Conservation (phyloP, 116 monocot species). For the Phalaenopsis hybrid region DNA sequence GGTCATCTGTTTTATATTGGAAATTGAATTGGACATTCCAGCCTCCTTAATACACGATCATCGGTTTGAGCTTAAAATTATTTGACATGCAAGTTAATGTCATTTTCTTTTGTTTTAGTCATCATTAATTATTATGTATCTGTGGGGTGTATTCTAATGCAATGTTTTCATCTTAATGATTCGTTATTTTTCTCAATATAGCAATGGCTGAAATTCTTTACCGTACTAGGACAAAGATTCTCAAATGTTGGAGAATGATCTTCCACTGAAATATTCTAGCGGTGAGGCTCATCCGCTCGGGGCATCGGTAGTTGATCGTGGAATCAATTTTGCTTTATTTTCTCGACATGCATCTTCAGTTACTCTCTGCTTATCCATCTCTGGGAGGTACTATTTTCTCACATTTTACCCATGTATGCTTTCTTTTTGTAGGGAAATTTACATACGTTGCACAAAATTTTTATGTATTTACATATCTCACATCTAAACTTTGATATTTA, state of each 20-base stretch:
- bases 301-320: slow-evolving; percentile 62
- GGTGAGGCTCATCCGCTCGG: slow-evolving; percentile 73
- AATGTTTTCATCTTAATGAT: background rate
- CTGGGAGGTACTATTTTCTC: slow-evolving; percentile 26
- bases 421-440: background rate
- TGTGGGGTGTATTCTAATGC: background rate
- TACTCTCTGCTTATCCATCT: slow-evolving; percentile 56
- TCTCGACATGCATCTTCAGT: slow-evolving; percentile 77
- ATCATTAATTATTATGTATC: background rate
- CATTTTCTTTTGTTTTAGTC: background rate
- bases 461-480: no score
- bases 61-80: background rate
- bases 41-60: background rate
- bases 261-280: slow-evolving; percentile 47
- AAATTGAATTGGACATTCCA: background rate
- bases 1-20: background rate
- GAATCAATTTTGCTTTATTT: slow-evolving; percentile 84
- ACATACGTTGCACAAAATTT: no score
- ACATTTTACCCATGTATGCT: background rate
- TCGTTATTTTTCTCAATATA: background rate
- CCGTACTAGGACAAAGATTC: slow-evolving; percentile 32
- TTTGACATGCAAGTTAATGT: background rate
- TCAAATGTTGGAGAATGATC: slow-evolving; percentile 10
- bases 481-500: no score
- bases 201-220: background rate